Evolutionary conservation across 768 basidiomycete species (phyloP).

Genomic region (Tulasnella sp.): DNA sequence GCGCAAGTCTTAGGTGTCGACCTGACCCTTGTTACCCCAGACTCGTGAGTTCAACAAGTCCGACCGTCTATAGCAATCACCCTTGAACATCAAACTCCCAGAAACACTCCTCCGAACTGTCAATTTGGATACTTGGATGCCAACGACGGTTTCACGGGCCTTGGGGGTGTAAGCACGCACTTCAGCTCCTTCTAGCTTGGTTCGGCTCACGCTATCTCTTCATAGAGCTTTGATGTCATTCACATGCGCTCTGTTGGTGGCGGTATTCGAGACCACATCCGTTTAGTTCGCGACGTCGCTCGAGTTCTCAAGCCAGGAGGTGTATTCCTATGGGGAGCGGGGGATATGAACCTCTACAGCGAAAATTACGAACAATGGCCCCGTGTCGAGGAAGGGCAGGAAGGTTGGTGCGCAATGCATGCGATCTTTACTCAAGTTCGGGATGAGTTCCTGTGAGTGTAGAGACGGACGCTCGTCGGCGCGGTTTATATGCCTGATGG

Average conservation of each 20-base stretch:
- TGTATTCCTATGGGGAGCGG: not conserved
- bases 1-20: constrained; percentile 18
- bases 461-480: too few species aligned
- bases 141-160: not conserved
- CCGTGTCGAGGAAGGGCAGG: constrained; percentile 8
- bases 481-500: too few species aligned
- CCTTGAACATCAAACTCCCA: not conserved
- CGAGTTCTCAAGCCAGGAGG: constrained; percentile 11
- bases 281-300: constrained; percentile 12
- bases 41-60: not conserved
- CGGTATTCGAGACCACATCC: constrained; percentile 9
- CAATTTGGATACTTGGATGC: not conserved
- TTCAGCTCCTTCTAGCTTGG: not conserved
- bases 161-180: not conserved
- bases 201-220: not conserved
- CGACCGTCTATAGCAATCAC: not conserved
- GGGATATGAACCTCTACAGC: not conserved
- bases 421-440: not conserved
- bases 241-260: constrained; percentile 2
- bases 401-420: constrained; percentile 9
- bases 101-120: constrained; percentile 6
- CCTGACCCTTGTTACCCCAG: not conserved
- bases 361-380: constrained; percentile 7
- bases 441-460: constrained; percentile 11
- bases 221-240: constrained; percentile 15